A percentile compares a stretch with the other conserved stretches of the same genome.
These are phyloP conservation scores for Salix udensis DNA, from an alignment of 345 rosid genomes.

Conservation along the genomic window DNA sequence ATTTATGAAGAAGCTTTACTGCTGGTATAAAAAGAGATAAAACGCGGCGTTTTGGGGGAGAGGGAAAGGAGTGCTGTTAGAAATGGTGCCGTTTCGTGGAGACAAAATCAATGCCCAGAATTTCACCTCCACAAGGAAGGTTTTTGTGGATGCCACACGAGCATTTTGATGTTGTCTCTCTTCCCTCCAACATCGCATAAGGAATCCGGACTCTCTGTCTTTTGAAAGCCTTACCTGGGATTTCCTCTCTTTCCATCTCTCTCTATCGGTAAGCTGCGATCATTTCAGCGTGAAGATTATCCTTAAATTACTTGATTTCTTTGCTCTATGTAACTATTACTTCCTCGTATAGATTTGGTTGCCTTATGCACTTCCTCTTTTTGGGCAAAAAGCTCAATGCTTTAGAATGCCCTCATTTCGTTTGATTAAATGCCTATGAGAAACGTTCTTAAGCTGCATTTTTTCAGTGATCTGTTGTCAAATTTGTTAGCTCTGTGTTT, in stretches of 20 bases:
- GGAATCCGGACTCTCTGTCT: background rate
- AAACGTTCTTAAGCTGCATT: background rate
- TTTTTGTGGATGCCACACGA: background rate
- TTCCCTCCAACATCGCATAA: background rate
- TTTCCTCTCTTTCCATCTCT: background rate
- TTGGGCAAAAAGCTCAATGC: background rate
- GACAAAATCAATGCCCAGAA: background rate
- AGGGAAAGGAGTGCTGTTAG: background rate
- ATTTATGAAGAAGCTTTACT: too few species aligned
- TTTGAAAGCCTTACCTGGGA: background rate
- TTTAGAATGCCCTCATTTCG: background rate
- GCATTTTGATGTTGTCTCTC: background rate
- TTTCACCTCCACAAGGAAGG: background rate
- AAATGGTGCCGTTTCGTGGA: background rate
- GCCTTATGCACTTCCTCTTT: background rate
- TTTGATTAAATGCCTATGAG: slow-evolving; percentile 19
- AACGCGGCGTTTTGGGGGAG: too few species aligned
- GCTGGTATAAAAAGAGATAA: too few species aligned
- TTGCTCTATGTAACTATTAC: background rate
- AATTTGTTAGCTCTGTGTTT: background rate
- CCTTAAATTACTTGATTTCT: too few species aligned
- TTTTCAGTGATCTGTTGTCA: background rate
- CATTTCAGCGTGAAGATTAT: too few species aligned
- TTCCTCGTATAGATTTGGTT: background rate
- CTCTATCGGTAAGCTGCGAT: background rate